Percentiles rank a stretch among this genome's conserved stretches.
Evolutionary conservation across 2,329 filamentous ascomycete species (phyloP).

Genomic region (Arthroderma sp.): DNA sequence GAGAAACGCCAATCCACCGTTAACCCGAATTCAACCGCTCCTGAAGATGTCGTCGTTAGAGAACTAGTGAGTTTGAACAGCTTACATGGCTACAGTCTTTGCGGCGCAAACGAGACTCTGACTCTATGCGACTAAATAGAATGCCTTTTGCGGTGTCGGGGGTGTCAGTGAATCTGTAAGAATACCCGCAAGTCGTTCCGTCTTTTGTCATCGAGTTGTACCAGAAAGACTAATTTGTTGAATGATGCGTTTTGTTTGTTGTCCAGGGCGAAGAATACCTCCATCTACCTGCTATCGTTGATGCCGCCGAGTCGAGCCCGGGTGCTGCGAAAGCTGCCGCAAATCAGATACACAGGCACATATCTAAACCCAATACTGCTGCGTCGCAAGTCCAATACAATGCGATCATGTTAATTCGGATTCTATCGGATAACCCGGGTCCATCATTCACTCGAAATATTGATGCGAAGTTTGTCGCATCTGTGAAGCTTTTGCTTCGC

Average conservation of each 20-base stretch:
- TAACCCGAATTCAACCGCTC: too few relatives aligned
- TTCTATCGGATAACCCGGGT: constrained; percentile 84
- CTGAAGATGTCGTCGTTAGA: constrained; percentile 19
- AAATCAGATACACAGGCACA: constrained; percentile 64
- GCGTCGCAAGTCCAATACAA: constrained; percentile 77
- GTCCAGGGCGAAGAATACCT: constrained; percentile 74
- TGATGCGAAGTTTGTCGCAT: constrained; percentile 69
- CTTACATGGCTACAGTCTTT: too few relatives aligned
- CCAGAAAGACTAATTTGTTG: constrained; percentile 44
- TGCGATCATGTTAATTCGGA: constrained; percentile 86
- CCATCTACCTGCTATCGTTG: constrained; percentile 84
- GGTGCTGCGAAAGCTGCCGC: constrained; percentile 71
- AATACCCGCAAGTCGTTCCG: not conserved
- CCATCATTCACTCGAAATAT: constrained; percentile 81
- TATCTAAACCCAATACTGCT: constrained; percentile 55
- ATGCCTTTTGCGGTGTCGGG: not conserved
- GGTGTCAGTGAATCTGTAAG: not conserved
- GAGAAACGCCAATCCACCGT: too few relatives aligned
- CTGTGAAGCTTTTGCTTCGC: constrained; percentile 61
- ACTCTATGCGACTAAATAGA: not conserved
- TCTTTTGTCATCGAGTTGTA: constrained; percentile 58
- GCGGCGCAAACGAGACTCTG: too few relatives aligned
- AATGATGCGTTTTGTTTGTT: constrained; percentile 3
- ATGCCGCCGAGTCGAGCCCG: constrained; percentile 85
- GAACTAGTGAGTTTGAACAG: constrained; percentile 23